Evolutionary conservation across 148 eudicot species (phyloP), one percentile per base, ranked within the genome.

Genomic region (Bassia scoparia): DNA sequence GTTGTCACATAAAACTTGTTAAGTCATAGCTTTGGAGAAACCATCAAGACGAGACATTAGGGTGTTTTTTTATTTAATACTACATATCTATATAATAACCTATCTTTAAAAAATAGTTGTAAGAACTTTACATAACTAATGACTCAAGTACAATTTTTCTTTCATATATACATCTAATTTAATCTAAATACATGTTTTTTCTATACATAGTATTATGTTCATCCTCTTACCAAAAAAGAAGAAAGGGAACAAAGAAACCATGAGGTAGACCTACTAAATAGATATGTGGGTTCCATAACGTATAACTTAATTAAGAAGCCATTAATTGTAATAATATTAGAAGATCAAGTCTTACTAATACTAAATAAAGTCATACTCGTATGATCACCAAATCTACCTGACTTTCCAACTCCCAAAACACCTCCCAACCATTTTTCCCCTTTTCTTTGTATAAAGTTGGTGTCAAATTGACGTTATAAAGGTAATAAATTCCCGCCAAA

Each of bases 311-410:
- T 41, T 41, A 41, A 23, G 2, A 54, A 11, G 7, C 21, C 12
- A 23, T 54, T 17, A 11, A 61, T 20, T 54, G 63, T 37, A 21
- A 20, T 70, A n/a, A n/a, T n/a, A n/a, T n/a, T 21, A 12, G 62
- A 61, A 61, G 41, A 61, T 61, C 34, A 60, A 74, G 8, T n/a
- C n/a, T n/a, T n/a, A n/a, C n/a, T n/a, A n/a, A n/a, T n/a, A n/a
- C n/a, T n/a, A n/a, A 14, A 41, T 41, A 41, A 14, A 64, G 69
- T 43, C 38, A 12, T 6, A 29, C 4, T 33, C 23, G 43, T 23
- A 69, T 68, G 80, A 15, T 73, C 70, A 76, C 80, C 74, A 81
- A 81, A 81, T 74, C 41, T 56, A 76, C 63, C 83, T 53, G 74
- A 76, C 9, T 69, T n/a, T 68, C 63, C 72, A 72, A 68, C 61